Percentiles rank a stretch among this genome's conserved stretches.
Evolutionary conservation across 208 protist species (phyloP).

Genomic region (Novymonas esmeraldas): DNA sequence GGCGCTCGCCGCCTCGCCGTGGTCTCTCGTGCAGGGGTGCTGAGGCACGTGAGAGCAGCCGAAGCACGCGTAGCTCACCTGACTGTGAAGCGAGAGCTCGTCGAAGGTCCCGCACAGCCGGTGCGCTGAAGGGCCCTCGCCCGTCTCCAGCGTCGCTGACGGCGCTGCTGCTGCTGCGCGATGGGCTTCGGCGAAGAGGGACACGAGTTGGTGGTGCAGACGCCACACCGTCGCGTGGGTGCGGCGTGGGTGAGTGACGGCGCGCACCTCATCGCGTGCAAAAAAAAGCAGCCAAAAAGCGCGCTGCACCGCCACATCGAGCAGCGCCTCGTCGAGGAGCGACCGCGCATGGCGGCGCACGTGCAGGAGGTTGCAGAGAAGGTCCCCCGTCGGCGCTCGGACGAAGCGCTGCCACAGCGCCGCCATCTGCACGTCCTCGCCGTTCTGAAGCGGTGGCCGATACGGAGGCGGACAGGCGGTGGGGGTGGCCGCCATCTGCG

Average conservation of each 20-base stretch:
- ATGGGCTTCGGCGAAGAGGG: constrained; percentile 2
- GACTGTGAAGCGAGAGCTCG: constrained; percentile 18
- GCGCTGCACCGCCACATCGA: constrained; percentile 54
- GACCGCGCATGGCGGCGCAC: constrained; percentile 20
- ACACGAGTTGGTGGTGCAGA: constrained; percentile 44
- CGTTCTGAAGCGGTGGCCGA: constrained; percentile 18
- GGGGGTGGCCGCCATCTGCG: not conserved
- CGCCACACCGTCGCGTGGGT: constrained; percentile 60
- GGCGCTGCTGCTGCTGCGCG: not conserved
- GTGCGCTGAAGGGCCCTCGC: too few species aligned
- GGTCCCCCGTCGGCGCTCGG: constrained; percentile 23
- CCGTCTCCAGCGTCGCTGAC: not conserved
- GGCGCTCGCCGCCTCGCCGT: too few species aligned
- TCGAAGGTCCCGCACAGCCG: constrained; percentile 18
- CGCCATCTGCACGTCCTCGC: constrained; percentile 78
- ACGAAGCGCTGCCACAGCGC: constrained; percentile 72
- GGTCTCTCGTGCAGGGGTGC: not conserved
- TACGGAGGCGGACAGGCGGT: constrained; percentile 3
- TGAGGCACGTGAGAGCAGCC: constrained; percentile 34
- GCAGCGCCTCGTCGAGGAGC: constrained; percentile 37
- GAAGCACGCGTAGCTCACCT: constrained; percentile 55
- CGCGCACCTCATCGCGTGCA: constrained; percentile 76
- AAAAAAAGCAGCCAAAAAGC: constrained; percentile 84
- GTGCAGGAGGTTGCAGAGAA: constrained; percentile 49
- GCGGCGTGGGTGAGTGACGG: constrained; percentile 60